Evolutionary conservation across 164 flowering plant species (phyloP).

Genomic region (Magnolia officinalis): DNA sequence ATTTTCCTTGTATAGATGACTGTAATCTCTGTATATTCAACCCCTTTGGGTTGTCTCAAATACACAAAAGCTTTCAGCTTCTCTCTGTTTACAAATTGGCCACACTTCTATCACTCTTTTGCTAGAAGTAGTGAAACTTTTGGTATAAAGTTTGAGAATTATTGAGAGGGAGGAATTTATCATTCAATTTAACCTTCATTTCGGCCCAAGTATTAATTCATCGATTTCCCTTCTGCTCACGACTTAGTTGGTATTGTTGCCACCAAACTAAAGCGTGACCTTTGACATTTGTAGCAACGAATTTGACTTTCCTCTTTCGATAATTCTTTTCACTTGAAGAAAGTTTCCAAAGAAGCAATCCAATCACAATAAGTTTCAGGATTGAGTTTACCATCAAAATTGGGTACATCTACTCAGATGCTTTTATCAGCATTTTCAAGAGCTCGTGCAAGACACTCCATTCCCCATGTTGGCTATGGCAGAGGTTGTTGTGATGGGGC

Average conservation of each 20-base stretch:
- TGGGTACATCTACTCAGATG: neutral
- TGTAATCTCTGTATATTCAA: no score
- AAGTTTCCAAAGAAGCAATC: neutral
- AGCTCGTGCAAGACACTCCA: neutral
- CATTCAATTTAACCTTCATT: slow-evolving; percentile 8
- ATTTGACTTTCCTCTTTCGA: neutral
- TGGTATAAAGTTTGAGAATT: slow-evolving; percentile 1
- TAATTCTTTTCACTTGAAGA: slow-evolving; percentile 6
- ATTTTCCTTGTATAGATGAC: no score
- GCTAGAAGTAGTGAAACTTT: neutral
- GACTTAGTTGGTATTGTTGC: neutral
- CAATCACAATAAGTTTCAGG: neutral
- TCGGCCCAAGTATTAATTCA: neutral
- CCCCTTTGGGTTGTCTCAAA: no score
- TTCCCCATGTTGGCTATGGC: neutral
- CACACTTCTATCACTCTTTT: slow-evolving; percentile 3
- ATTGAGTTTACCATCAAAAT: no score
- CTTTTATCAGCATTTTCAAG: neutral
- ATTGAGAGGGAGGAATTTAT: slow-evolving; percentile 2
- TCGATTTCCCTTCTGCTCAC: neutral
- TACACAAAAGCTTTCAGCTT: no score
- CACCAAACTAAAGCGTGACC: slow-evolving; percentile 11
- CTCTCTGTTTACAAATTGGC: no score
- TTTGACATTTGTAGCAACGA: slow-evolving; percentile 9
- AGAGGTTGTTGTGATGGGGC: neutral